Evolutionary conservation across 2,329 filamentous ascomycete genomes (phyloP), one percentile per base, ranked within the genome.

Genomic region (Pseudogymnoascus sp.): DNA sequence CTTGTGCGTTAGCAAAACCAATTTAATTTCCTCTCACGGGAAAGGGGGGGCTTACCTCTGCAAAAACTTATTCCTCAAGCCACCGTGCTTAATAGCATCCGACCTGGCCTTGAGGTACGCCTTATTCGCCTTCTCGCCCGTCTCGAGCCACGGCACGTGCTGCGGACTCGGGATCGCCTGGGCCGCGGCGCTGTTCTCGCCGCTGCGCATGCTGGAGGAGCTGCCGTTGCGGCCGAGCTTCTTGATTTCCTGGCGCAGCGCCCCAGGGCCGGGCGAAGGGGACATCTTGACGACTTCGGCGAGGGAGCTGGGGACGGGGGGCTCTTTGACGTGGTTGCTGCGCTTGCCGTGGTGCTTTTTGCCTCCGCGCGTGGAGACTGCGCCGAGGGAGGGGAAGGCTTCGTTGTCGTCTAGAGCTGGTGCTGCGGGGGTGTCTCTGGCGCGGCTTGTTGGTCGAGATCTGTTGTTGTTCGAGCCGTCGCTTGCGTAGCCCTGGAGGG

Each of bases 201-300:
- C 84, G 66, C 82, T 84, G 62, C 84, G 84, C 59, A 84, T 79
- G 63, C 82, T 86, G 10, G 82, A 82, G 44, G 85, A 82, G 73
- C 84, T 89, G 65, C 86, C 86, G 67, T 88, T 86, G 38, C 86
- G 81, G 37, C 78, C 77, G 47, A 81, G 75, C 73, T 81, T 88
- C 73, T 84, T 86, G 66, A 82, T 72, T 40, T 84, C 84, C 66
- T 82, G 86, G 67, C 80, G 82, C 69, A 80, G 82, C 50, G 81
- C 81, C 23, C 77, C 78, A 3, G 89, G 86, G 1, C 80, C 82
- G n/a, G 92, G 91, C 6, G 91, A 92, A 0, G 93, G 92, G 4
- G 91, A 90, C 90, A 96, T 95, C 73, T 93, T 94, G 64, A 97
- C 92, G 64, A 97, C 89, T 75, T 97, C 94, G 37, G 93, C 93